Conservation (phyloP, 352 stramenopile species). For the Pythium rishiriense region DNA sequence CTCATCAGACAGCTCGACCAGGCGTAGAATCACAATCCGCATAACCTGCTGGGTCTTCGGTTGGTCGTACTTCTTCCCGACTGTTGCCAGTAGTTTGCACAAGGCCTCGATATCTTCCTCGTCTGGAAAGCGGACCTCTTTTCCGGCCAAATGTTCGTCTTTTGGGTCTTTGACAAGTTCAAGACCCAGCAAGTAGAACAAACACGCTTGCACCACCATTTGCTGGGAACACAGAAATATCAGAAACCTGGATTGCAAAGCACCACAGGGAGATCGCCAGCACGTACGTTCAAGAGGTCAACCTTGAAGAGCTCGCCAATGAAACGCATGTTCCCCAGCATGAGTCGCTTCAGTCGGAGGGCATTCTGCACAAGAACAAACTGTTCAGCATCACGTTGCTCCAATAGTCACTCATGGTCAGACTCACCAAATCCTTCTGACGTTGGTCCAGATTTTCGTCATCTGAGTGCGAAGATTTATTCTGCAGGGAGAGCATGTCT, state of each 20-base stretch:
- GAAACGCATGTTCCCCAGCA: conserved; percentile 90
- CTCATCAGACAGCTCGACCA: conserved; percentile 84
- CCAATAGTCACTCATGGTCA: too few relatives aligned
- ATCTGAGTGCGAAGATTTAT: conserved; percentile 38
- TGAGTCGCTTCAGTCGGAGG: conserved; percentile 65
- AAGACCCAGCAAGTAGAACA: conserved; percentile 81
- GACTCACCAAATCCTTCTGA: conserved; percentile 58
- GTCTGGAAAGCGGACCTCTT: conserved; percentile 77
- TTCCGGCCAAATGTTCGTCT: conserved; percentile 49
- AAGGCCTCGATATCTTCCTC: conserved; percentile 85
- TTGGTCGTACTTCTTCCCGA: conserved; percentile 88
- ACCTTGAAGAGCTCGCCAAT: conserved; percentile 88
- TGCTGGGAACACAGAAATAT: conserved; percentile 33
- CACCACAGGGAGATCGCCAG: not conserved
- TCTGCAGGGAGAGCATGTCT: conserved; percentile 24
- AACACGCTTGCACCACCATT: conserved; percentile 70
- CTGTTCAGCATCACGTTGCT: too few relatives aligned
- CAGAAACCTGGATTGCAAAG: too few relatives aligned
- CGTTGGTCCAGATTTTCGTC: conserved; percentile 45
- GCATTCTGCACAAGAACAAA: conserved; percentile 34
- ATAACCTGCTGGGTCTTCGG: conserved; percentile 75
- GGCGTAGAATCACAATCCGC: conserved; percentile 83
- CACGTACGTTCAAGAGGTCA: conserved; percentile 73
- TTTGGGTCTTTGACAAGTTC: conserved; percentile 53
- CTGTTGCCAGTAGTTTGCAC: conserved; percentile 84